These are phyloP conservation scores for Paramyrothecium sp. DNA, from an alignment of 2,329 filamentous ascomycete species.

Conservation along the genomic window DNA sequence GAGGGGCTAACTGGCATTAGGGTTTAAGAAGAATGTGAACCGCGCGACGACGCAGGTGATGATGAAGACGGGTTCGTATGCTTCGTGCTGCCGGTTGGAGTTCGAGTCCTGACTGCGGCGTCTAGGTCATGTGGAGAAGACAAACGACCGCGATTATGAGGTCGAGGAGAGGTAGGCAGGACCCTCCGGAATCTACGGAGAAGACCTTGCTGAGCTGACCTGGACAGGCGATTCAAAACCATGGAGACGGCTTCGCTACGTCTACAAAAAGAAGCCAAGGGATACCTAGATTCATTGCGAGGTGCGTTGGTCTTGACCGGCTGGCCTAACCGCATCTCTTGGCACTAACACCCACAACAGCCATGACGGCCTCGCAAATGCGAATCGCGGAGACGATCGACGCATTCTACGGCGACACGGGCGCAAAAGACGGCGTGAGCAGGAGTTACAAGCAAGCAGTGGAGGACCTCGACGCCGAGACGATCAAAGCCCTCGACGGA, in stretches of 20 bases:
- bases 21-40: constrained; percentile 87
- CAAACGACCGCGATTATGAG: constrained; percentile 97
- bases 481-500: constrained; percentile 95
- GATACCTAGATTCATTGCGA: constrained; percentile 93
- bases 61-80: constrained; percentile 87
- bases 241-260: constrained; percentile 94
- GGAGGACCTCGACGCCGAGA: constrained; percentile 95
- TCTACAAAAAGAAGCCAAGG: constrained; percentile 96
- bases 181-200: not conserved
- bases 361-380: constrained; percentile 99
- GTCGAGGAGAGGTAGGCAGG: constrained; percentile 78
- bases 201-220: not conserved
- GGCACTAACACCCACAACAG: constrained; percentile 41
- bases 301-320: constrained; percentile 43
- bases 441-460: constrained; percentile 98
- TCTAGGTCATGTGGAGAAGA: constrained; percentile 91
- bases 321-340: not conserved
- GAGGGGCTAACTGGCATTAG: constrained; percentile 31
- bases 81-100: not conserved
- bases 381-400: constrained; percentile 99
- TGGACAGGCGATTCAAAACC: constrained; percentile 80
- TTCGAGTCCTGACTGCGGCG: constrained; percentile 10
- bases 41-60: constrained; percentile 99
- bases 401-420: constrained; percentile 96
- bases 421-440: constrained; percentile 91